Conservation (phyloP, 768 basidiomycete species). For the Artomyces pyxidatus region DNA sequence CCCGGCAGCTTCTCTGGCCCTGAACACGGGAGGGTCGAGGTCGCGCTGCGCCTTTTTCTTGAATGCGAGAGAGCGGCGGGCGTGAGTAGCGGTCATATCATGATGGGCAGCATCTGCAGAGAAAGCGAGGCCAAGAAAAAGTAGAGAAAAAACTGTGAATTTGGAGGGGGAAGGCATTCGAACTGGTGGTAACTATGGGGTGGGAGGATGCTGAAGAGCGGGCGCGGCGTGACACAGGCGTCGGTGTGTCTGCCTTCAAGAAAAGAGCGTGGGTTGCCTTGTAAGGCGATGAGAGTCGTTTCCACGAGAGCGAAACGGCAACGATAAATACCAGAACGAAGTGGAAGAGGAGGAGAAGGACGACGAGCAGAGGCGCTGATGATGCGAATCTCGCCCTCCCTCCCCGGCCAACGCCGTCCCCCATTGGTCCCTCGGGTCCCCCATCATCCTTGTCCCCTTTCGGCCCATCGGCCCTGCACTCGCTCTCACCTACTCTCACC, state of each 20-base stretch:
- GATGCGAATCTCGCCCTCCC: no score
- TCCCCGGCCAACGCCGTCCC: no score
- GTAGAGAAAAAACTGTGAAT: constrained; percentile 1
- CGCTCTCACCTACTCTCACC: no score
- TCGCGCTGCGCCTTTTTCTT: background rate
- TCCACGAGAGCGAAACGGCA: background rate
- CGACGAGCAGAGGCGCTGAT: constrained; percentile 8
- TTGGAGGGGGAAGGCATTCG: background rate
- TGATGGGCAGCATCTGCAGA: background rate
- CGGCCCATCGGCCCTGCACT: no score
- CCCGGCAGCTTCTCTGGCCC: background rate
- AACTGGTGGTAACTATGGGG: background rate
- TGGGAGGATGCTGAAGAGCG: background rate
- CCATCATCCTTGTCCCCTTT: no score
- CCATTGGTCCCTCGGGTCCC: no score
- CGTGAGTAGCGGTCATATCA: background rate
- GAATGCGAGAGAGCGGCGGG: background rate
- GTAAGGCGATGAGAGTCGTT: background rate
- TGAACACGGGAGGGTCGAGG: background rate
- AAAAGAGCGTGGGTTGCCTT: background rate
- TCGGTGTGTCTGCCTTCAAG: background rate
- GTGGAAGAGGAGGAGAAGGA: background rate
- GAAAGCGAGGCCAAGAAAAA: constrained; percentile 1
- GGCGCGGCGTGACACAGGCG: background rate
- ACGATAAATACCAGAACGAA: background rate